phyloP scores from a whole-genome alignment of 805 yeast species.

The Yarrowia deformans region DNA sequence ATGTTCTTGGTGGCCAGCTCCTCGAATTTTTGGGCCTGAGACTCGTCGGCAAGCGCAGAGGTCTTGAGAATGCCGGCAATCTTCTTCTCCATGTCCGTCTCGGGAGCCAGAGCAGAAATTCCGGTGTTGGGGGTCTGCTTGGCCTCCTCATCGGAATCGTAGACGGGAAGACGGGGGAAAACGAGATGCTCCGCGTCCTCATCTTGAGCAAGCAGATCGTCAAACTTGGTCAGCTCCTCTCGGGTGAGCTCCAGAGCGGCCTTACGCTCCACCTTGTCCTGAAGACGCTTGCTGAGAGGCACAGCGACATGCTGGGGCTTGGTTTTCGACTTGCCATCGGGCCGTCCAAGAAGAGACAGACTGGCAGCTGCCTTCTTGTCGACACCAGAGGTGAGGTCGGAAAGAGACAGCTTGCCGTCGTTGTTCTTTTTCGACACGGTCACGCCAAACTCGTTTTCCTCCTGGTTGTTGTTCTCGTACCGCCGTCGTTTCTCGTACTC shows the following conservation, averaged over 20 bases:
- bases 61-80: conserved; percentile 66
- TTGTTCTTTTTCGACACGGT: conserved; percentile 49
- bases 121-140: conserved; percentile 64
- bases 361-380: conserved; percentile 59
- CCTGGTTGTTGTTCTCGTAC: conserved; percentile 60
- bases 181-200: conserved; percentile 84
- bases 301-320: conserved; percentile 64
- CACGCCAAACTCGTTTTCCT: conserved; percentile 73
- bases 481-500: conserved; percentile 56
- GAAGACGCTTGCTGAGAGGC: conserved; percentile 86
- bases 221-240: conserved; percentile 88
- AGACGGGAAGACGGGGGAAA: conserved; percentile 67
- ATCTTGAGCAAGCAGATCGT: conserved; percentile 77
- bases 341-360: conserved; percentile 54
- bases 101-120: conserved; percentile 56
- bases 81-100: conserved; percentile 67
- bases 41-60: conserved; percentile 74
- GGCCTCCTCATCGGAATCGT: conserved; percentile 47
- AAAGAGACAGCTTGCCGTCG: conserved; percentile 69
- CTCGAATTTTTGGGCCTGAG: conserved; percentile 83
- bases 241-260: conserved; percentile 92
- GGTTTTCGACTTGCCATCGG: conserved; percentile 43
- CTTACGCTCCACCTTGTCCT: conserved; percentile 80
- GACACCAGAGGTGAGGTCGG: conserved; percentile 72
- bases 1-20: conserved; percentile 82